Conservation (phyloP, 352 stramenopile genomes). For the Phytophthora parvispora region DNA sequence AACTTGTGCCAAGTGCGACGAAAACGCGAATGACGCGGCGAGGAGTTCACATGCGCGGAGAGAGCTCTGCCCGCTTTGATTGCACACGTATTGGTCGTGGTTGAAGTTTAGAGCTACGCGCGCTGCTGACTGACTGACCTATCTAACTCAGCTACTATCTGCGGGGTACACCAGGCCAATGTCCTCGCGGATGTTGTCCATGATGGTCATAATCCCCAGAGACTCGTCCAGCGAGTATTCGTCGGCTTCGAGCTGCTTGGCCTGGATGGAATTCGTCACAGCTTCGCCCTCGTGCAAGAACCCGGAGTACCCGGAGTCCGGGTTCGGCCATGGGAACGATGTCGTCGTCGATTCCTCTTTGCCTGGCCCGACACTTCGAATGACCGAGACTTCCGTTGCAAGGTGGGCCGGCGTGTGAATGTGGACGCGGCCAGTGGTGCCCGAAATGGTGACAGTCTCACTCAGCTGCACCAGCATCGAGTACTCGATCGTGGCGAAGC, state of each 20-base stretch:
- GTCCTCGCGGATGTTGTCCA: constrained; percentile 73
- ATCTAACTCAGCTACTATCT: constrained; percentile 15
- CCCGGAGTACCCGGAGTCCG: constrained; percentile 34
- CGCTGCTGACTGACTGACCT: constrained; percentile 7
- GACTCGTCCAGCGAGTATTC: constrained; percentile 70
- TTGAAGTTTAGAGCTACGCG: constrained; percentile 21
- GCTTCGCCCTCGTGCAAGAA: constrained; percentile 88
- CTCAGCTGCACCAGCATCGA: constrained; percentile 65
- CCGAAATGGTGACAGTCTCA: constrained; percentile 83
- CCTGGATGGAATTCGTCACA: constrained; percentile 68
- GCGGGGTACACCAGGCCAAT: constrained; percentile 58
- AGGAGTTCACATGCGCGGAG: neutral
- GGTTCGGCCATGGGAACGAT: constrained; percentile 53
- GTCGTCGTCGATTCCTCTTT: constrained; percentile 41
- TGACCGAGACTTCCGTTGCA: constrained; percentile 57
- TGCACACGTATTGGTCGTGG: constrained; percentile 15
- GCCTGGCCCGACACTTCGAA: constrained; percentile 42
- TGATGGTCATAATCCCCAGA: constrained; percentile 63
- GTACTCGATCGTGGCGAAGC: constrained; percentile 78
- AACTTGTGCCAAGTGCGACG: constrained; percentile 1
- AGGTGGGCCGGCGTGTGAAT: constrained; percentile 72
- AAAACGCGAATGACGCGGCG: constrained; percentile 15
- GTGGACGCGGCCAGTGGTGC: constrained; percentile 73
- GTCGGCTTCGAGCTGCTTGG: constrained; percentile 44
- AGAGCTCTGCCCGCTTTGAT: neutral